Evolutionary conservation across 163 green algal species (phyloP).

Genomic region (Scenedesmus sp.): DNA sequence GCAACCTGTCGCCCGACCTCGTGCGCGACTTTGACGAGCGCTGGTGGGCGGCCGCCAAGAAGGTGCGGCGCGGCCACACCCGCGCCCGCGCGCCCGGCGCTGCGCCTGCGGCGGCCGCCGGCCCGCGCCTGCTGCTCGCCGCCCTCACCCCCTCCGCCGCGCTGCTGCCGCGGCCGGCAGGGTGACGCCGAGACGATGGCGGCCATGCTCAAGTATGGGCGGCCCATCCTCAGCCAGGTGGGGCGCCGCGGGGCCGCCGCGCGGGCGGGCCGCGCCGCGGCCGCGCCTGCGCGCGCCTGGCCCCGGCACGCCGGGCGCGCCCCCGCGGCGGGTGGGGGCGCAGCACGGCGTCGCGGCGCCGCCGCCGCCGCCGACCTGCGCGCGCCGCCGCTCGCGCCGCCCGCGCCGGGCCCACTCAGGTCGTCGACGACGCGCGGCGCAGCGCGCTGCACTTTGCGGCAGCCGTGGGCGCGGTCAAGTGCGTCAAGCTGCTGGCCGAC

Average conservation of each 20-base stretch:
- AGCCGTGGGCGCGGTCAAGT: slow-evolving; percentile 64
- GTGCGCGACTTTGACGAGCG: slow-evolving; percentile 81
- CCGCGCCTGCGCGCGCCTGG: no score
- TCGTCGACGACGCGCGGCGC: no score
- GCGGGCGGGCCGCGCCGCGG: no score
- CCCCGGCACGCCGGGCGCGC: no score
- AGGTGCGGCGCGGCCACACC: slow-evolving; percentile 63
- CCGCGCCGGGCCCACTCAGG: no score
- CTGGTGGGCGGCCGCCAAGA: slow-evolving; percentile 78
- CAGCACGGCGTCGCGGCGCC: no score
- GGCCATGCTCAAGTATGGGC: slow-evolving; percentile 64
- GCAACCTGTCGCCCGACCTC: slow-evolving; percentile 81
- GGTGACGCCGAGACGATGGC: slow-evolving; percentile 67
- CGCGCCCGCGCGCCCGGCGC: no score
- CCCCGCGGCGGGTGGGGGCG: no score
- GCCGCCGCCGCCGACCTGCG: slow-evolving; percentile 3
- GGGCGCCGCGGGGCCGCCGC: no score
- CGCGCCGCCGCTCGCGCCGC: background rate
- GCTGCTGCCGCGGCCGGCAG: slow-evolving; percentile 47
- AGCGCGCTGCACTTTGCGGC: slow-evolving; percentile 80
- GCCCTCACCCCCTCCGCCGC: no score
- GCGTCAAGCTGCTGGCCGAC: slow-evolving; percentile 63
- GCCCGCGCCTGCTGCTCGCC: no score
- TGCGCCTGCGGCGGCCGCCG: no score
- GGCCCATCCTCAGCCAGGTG: slow-evolving; percentile 62